Base-by-base conservation (phyloP, 441 rosid species). In the Melastoma candidum region DNA sequence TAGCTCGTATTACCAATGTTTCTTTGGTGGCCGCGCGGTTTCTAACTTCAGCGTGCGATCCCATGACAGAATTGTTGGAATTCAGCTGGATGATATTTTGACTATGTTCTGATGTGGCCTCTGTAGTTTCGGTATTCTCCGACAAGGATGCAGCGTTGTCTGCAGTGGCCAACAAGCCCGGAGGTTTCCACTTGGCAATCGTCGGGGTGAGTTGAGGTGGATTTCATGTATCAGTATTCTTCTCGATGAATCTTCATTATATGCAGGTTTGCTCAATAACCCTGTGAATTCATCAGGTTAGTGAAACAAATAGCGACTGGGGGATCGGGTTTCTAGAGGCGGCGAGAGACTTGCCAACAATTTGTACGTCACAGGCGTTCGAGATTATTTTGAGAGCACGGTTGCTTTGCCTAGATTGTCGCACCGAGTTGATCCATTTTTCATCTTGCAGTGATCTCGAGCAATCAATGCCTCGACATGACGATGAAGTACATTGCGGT, bases 401-500 rank as follows among this genome's bases (percentile, higher is more conserved):
- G 22, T 17, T 17, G 22, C 22, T 14, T 43, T 2, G 4, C 56
- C 43, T 8, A 45, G 43, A 39, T 12, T 52, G 22, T 52, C 56
- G 22, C 36, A 17, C 24, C 9, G 3, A 12, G 41, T 36, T 36
- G 41, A 36, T 36, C 41, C 41, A 6, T 36, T 36, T 36, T 47
- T 3, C 43, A 27, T 51, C 24, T 77, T 67, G 64, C 90, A 93
- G 99, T 86, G 95, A 79, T 74, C 48, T 93, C 99, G 13, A 71
- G 72, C 11, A 59, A 79, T 53, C 77, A 84, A 63, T 93, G 97
- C 79, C 77, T 89, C 68, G 74, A 78, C 78, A 89, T 85, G 50
- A 75, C 77, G 65, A 89, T 93, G 90, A 93, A 84, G 69, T 89
- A 96, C 83, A 87, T 93, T 60, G 93, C 95, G 77, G 97, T 93